Percentiles rank a stretch among this genome's conserved stretches.
Conservation (phyloP, 495 filamentous ascomycete species). For the Jackrogersella multiformis region DNA sequence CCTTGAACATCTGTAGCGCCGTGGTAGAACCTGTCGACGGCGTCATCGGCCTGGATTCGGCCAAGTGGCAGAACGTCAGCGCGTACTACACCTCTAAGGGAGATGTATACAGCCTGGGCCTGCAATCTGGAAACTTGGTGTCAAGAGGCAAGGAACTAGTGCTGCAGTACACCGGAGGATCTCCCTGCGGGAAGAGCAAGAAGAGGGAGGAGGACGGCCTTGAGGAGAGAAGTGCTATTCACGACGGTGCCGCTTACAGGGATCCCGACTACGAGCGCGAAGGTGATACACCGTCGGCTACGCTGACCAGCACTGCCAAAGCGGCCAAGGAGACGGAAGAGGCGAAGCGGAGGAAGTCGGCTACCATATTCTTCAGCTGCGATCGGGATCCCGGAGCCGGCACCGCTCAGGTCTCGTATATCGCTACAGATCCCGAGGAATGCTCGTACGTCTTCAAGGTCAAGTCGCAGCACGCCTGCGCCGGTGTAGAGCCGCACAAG, state of each 20-base stretch:
- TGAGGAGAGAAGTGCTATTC: constrained; percentile 42
- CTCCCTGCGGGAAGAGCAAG: constrained; percentile 69
- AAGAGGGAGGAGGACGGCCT: constrained; percentile 36
- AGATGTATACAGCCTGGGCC: constrained; percentile 87
- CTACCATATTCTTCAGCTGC: constrained; percentile 92
- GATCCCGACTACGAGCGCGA: constrained; percentile 53
- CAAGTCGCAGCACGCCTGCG: constrained; percentile 87
- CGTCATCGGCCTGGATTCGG: constrained; percentile 72
- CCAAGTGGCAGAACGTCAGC: constrained; percentile 80
- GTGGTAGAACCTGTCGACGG: constrained; percentile 80
- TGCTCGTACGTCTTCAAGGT: constrained; percentile 98
- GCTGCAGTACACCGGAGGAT: constrained; percentile 90
- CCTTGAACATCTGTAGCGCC: constrained; percentile 89
- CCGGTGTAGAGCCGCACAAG: constrained; percentile 66
- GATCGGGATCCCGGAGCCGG: constrained; percentile 72
- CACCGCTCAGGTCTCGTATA: constrained; percentile 76
- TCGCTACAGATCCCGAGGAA: constrained; percentile 82
- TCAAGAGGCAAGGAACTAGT: constrained; percentile 91
- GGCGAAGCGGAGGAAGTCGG: constrained; percentile 74
- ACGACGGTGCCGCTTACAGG: constrained; percentile 49
- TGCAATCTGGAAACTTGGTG: constrained; percentile 71
- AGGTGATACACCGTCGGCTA: constrained; percentile 45
- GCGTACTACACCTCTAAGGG: constrained; percentile 83
- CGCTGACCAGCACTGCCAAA: constrained; percentile 28
- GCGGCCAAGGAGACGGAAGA: constrained; percentile 53